Base-by-base conservation (phyloP, 2,329 filamentous ascomycete species). In the Clarireedia sp. region DNA sequence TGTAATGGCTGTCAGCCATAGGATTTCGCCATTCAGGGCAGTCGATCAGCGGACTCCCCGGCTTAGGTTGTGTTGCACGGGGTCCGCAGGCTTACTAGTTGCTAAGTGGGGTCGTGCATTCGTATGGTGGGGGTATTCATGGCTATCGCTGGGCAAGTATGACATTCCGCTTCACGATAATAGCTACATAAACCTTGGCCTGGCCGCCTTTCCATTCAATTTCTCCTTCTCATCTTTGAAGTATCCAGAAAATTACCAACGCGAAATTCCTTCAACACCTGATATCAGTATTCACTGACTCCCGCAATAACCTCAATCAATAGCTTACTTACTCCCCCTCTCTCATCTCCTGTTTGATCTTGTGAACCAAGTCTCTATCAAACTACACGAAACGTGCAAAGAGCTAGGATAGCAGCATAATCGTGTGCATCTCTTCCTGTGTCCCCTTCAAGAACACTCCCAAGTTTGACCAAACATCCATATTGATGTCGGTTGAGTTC, bases 401-500 rank as follows among this genome's bases (percentile, higher is more conserved):
- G 9, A 33, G 5, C 29, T 33, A 33, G 29, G 38, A 38, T 10
- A 26, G 52, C 29, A 54, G 24, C 37, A 45, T 43, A 37, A 43
- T 43, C 41, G 29, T 54, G n/a, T 5, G 29, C 38, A 19, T 33
- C 29, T 33, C 37, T 23, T 10, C 7, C 14, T 23, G 41, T 45
- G 12, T 36, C 26, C 17, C 29, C 16, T 23, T 48, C 33, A 54
- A 41, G 14, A 49, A 12, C 48, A 49, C 26, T 19, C 40, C 48
- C 41, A 52, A 55, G 46, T 45, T 52, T 52, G 43, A 33, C 26
- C 12, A 49, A 61, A 63, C 50, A 62, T 64, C 62, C 54, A 68
- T 61, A 66, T 78, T 78, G 77, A 80, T 80, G 78, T 80, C 78
- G 77, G 77, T 79, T 78, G 76, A 79, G 71, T 69, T 76, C 69